Base-by-base conservation (phyloP, 208 protist species). In the Acanthamoeba castellanii region DNA sequence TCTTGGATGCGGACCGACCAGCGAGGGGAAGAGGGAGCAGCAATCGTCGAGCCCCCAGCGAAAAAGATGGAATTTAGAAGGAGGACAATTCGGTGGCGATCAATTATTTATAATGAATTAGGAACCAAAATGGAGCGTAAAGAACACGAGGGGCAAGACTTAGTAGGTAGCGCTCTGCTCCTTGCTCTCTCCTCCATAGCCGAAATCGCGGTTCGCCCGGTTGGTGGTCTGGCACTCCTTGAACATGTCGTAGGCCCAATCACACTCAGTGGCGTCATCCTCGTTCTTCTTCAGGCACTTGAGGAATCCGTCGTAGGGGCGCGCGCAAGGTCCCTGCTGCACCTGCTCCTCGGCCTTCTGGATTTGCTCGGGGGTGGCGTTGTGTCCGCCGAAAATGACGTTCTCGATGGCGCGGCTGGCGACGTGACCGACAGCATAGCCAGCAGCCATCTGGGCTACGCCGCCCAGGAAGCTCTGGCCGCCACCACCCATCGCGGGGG, bases 171-270 rank as follows among this genome's bases (percentile, higher is more conserved):
- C 30, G 85, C 85, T 92, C 64, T 92, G 85, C 57, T 92, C 85
- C 85, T 92, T 92, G 55, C n/a, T 64, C 32, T 92, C 32, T 37
- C 85, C 64, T 8, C 32, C 30, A 34, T 64, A 92, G 13, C 76
- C 76, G 47, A 85, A 85, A n/a, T 92, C 85, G 20, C 85, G n/a
- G 55, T 92, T 66, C 34, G 18, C 32, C 9, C 64, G 55, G 59
- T 92, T 66, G 55, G 55, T 74, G 32, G 59, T 92, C 85, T 94
- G 90, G 68, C 90, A 94, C 45, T 57, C 68, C 90, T 94, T 94
- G 90, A 94, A 94, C 37, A 94, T 94, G 68, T 94, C 90, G 50
- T 70, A 94, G 64, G 70, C 90, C 90, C 90, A 94, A 55, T 94
- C 90, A 45, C 90, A 94, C 32, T 94, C 50, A 45, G 20, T 82